Base-by-base conservation (phyloP, 2,329 filamentous ascomycete genomes). In the Fusarium stilboides region DNA sequence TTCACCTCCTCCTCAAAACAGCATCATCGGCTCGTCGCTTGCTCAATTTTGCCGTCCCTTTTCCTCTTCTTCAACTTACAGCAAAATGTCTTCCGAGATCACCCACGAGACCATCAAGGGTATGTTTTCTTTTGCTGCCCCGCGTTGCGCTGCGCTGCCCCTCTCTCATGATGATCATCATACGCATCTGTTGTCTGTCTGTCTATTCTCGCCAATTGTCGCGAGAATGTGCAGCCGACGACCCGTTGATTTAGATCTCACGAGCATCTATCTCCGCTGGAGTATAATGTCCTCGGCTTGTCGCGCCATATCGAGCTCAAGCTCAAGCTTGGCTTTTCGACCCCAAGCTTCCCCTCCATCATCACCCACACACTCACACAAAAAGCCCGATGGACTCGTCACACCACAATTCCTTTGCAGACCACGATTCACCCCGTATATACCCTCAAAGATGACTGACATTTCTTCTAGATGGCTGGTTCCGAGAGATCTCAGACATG, bases 401-500 rank as follows among this genome's bases (percentile, higher is more conserved):
- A 7, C n/a, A 31, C 22, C 43, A 34, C 39, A 49, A 20, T 65
- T 42, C 33, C 37, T 37, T 60, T 39, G 42, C 26, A 60, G 12
- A 14, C 20, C 36, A 17, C 34, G 10, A 36, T n/a, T 36, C 34
- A n/a, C 15, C 13, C 8, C 13, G 8, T 24, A 17, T 8, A 22
- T 42, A 31, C 10, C 12, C 20, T 24, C 20, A 47, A 58, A 24
- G 55, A 31, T 40, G 44, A 59, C 75, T 63, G 68, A 66, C 42
- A 42, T 15, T 19, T 26, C 51, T 45, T 44, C 17, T 75, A 97
- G 96, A 98, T 97, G 96, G 95, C 86, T 99, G 96, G 96, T 99
- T 99, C 92, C 93, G 94, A 83, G 96, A 99, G 86, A 94, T 97
- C 85, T 97, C 93, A 76, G 87, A 96, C 80, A 98, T 99, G 95